Conservation (phyloP, 2,329 filamentous ascomycete species). For the Aspergillus versicolor region DNA sequence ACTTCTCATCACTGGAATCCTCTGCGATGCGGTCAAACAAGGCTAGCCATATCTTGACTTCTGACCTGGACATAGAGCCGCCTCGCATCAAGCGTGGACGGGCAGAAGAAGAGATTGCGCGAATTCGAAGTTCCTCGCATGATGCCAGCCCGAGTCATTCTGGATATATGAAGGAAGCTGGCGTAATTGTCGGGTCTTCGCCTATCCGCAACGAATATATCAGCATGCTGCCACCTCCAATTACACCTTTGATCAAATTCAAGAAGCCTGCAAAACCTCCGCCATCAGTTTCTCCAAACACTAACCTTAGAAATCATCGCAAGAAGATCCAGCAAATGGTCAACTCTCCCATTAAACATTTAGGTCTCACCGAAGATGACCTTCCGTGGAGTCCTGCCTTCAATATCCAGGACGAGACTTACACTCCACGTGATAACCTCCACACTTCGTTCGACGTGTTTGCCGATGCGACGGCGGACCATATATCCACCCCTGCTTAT, state of each 20-base stretch:
- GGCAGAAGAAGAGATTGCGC: constrained; percentile 92
- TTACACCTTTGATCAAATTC: constrained; percentile 83
- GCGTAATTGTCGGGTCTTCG: constrained; percentile 59
- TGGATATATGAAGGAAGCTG: constrained; percentile 42
- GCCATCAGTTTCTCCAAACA: constrained; percentile 85
- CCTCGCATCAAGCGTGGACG: constrained; percentile 81
- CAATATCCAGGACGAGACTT: constrained; percentile 50
- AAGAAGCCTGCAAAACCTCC: constrained; percentile 65
- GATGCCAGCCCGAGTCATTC: constrained; percentile 71
- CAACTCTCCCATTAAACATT: constrained; percentile 65
- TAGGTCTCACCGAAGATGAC: constrained; percentile 43
- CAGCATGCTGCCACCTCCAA: constrained; percentile 67
- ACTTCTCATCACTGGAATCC: constrained; percentile 93
- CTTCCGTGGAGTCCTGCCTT: constrained; percentile 50
- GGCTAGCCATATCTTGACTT: constrained; percentile 65
- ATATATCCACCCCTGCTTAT: constrained; percentile 38
- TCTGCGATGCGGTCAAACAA: constrained; percentile 75
- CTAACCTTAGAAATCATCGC: constrained; percentile 84
- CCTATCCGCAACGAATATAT: constrained; percentile 61
- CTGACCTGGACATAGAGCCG: constrained; percentile 71
- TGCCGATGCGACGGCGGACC: constrained; percentile 40
- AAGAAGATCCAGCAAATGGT: constrained; percentile 78
- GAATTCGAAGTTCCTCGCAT: constrained; percentile 86
- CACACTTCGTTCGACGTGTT: constrained; percentile 59
- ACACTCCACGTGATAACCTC: constrained; percentile 40